These are phyloP conservation scores for Cytospora schulzeri DNA, from an alignment of 2,329 filamentous ascomycete genomes.

Conservation along the genomic window DNA sequence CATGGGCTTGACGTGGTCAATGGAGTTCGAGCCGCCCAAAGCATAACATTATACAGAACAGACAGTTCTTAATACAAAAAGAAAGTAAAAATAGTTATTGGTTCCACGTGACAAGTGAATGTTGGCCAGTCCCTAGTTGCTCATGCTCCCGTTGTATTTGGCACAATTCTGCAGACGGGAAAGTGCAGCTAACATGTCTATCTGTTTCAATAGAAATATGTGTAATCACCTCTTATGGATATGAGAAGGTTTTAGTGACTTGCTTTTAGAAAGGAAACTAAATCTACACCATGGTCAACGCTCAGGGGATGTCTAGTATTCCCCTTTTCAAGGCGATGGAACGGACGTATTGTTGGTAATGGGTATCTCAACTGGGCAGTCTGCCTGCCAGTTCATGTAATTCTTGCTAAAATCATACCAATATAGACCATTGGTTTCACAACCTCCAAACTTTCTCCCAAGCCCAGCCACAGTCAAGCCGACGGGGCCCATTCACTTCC, in stretches of 20 bases:
- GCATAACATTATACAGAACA: slow-evolving; percentile 22
- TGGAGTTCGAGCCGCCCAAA: slow-evolving; percentile 21
- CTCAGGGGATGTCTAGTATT: too few species aligned
- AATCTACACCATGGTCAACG: too few species aligned
- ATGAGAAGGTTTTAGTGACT: too few species aligned
- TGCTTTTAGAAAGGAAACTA: too few species aligned
- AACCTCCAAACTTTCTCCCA: neutral
- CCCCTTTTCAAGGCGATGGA: neutral
- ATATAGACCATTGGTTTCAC: neutral
- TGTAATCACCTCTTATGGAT: too few species aligned
- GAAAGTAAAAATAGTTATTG: slow-evolving; percentile 17
- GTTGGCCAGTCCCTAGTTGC: neutral
- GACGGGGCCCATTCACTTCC: slow-evolving; percentile 25
- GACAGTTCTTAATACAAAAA: slow-evolving; percentile 23
- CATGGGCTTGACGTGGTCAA: neutral
- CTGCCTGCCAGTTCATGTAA: neutral
- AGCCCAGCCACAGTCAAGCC: too few species aligned
- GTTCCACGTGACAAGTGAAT: neutral
- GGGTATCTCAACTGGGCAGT: slow-evolving; percentile 15
- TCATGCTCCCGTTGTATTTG: too few species aligned
- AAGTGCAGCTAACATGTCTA: too few species aligned
- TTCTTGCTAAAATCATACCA: neutral
- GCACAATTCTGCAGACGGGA: too few species aligned
- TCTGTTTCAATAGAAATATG: too few species aligned
- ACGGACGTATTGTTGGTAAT: neutral